Evolutionary conservation across 768 basidiomycete genomes (phyloP), one percentile per base, ranked within the genome.

Genomic region (Mycena latifolia): DNA sequence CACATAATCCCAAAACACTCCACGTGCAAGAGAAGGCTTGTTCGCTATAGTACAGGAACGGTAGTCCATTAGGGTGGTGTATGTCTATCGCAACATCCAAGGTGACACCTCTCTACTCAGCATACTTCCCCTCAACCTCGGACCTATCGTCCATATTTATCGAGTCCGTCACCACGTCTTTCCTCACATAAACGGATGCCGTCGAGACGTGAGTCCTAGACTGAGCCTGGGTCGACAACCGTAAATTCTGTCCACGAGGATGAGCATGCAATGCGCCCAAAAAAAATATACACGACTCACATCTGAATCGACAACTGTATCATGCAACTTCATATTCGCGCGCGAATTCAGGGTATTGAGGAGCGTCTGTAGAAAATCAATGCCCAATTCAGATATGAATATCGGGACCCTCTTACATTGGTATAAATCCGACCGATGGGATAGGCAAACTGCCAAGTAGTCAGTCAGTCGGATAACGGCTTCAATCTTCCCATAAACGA

Each of bases 341-440:
- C 75, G 74, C n/a, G 70, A 54, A 47, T 75, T 60, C 15, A 77
- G 68, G 3, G 76, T 77, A 43, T 77, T 70, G 20, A 76, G 71
- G 24, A 77, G 74, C 15, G 76, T 77, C 76, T 77, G 35, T n/a
- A n/a, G n/a, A n/a, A n/a, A n/a, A n/a, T n/a, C n/a, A n/a, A n/a
- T n/a, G n/a, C n/a, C n/a, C n/a, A n/a, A n/a, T n/a, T n/a, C n/a
- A n/a, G n/a, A n/a, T n/a, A n/a, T n/a, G n/a, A n/a, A n/a, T n/a
- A n/a, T n/a, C n/a, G n/a, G n/a, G n/a, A n/a, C n/a, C n/a, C n/a
- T n/a, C 77, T 72, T 50, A 79, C 79, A 50, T 80, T 79, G 14
- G 77, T 77, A 51, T 80, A 80, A 54, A 80, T 77, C 33, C 78
- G 77, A 17, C 79, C 78, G 48, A 78, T 71, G 6, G 78, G 77